phyloP scores from a whole-genome alignment of 2,329 filamentous ascomycete genomes.

The Trichoderma sp. region DNA sequence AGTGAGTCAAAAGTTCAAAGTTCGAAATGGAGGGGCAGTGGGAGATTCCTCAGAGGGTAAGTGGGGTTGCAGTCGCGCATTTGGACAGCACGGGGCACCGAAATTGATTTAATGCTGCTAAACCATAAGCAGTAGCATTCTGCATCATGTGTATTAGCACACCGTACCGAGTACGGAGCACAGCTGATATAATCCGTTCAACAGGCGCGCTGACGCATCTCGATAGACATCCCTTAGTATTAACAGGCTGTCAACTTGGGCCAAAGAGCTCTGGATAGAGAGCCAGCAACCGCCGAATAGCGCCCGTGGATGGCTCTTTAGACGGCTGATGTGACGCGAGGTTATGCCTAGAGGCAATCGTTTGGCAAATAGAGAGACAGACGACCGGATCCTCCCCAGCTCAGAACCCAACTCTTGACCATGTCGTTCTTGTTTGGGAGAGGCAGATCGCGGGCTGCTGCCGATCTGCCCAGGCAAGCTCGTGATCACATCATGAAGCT shows the following conservation, averaged over 20 bases:
- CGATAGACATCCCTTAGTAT: slow-evolving; percentile 7
- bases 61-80: slow-evolving; percentile 6
- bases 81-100: background rate
- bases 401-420: background rate
- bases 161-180: background rate
- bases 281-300: background rate
- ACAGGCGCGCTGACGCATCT: slow-evolving; percentile 13
- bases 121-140: background rate
- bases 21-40: slow-evolving; percentile 2
- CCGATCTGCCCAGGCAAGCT: slow-evolving; percentile 55
- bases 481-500: slow-evolving; percentile 53
- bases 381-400: background rate
- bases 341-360: slow-evolving; percentile 6
- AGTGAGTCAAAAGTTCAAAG: slow-evolving; percentile 13
- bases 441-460: slow-evolving; percentile 48
- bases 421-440: slow-evolving; percentile 59
- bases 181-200: slow-evolving; percentile 6
- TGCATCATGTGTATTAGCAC: background rate
- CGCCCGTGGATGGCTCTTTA: background rate
- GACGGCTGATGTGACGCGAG: slow-evolving; percentile 2
- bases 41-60: slow-evolving; percentile 3
- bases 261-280: background rate
- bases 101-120: background rate
- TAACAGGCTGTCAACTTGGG: slow-evolving; percentile 13
- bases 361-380: background rate